Percentiles rank a stretch among this genome's conserved stretches.
phyloP scores from a whole-genome alignment of 148 eudicot species.

The Rhododendron simsii region DNA sequence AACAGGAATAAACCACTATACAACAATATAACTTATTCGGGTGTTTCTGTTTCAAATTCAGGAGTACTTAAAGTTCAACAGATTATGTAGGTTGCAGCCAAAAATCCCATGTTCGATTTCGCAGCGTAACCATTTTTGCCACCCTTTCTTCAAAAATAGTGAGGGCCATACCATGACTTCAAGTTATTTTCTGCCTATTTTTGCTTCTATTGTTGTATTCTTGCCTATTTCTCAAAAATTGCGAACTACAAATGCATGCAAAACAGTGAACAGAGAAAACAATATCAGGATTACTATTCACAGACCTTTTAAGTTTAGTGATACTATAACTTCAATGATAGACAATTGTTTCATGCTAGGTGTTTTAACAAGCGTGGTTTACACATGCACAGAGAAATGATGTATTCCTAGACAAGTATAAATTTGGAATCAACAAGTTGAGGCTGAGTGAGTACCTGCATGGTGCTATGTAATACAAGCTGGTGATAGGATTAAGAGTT shows the following conservation, averaged over 20 bases:
- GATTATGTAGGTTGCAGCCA: background rate
- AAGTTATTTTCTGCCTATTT: background rate
- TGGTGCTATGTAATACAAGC: conserved; percentile 87
- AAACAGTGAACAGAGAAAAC: background rate
- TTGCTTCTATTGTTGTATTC: background rate
- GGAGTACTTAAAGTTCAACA: background rate
- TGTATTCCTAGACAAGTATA: background rate
- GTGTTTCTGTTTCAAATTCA: background rate
- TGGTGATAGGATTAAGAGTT: conserved; percentile 77
- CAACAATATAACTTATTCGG: background rate
- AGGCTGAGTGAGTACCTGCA: conserved; percentile 52
- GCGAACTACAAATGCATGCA: background rate
- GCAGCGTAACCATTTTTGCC: background rate
- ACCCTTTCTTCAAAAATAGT: background rate
- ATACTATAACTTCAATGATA: background rate
- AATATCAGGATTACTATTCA: background rate
- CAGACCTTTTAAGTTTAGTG: background rate
- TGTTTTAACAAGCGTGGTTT: background rate
- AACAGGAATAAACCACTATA: background rate
- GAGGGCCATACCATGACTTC: background rate
- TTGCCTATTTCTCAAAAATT: background rate
- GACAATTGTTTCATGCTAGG: background rate
- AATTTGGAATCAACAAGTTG: background rate
- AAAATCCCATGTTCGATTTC: background rate
- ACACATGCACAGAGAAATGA: background rate